A percentile compares a stretch with the other conserved stretches of the same genome.
These are phyloP conservation scores for Penicillium paxilli DNA, from an alignment of 495 filamentous ascomycete species.

Conservation along the genomic window DNA sequence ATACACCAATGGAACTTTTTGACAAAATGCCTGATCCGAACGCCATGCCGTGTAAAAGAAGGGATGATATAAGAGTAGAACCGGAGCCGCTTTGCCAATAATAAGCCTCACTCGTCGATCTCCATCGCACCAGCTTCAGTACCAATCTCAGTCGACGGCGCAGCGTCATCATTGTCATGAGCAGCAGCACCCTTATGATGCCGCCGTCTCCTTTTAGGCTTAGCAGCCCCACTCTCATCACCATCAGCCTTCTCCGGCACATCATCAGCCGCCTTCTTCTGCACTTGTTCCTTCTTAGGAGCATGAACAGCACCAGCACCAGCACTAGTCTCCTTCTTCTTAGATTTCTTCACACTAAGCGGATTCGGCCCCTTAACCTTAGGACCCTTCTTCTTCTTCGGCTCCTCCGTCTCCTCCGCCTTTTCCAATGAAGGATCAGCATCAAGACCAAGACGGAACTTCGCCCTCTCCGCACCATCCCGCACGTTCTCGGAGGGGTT, in stretches of 20 bases:
- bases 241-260: constrained; percentile 18
- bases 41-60: constrained; percentile 32
- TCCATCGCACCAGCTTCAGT: constrained; percentile 19
- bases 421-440: constrained; percentile 38
- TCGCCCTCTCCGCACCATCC: constrained; percentile 68
- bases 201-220: constrained; percentile 49
- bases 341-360: constrained; percentile 82
- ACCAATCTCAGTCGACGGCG: constrained; percentile 10
- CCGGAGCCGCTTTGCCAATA: constrained; percentile 8
- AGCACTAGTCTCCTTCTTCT: constrained; percentile 43
- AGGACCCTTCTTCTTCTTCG: constrained; percentile 59
- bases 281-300: constrained; percentile 18
- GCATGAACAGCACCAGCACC: constrained; percentile 3
- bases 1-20: constrained; percentile 25
- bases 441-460: constrained; percentile 73
- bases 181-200: constrained; percentile 35
- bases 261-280: constrained; percentile 1
- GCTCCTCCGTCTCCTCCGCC: constrained; percentile 49
- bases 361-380: constrained; percentile 87
- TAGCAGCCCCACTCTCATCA: constrained; percentile 18
- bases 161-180: constrained; percentile 16
- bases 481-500: constrained; percentile 57
- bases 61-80: constrained; percentile 18
- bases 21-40: constrained; percentile 29
- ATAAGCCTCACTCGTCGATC: constrained; percentile 20